Conservation (phyloP, 2,329 filamentous ascomycete species). For the Pseudocercospora cruenta region DNA sequence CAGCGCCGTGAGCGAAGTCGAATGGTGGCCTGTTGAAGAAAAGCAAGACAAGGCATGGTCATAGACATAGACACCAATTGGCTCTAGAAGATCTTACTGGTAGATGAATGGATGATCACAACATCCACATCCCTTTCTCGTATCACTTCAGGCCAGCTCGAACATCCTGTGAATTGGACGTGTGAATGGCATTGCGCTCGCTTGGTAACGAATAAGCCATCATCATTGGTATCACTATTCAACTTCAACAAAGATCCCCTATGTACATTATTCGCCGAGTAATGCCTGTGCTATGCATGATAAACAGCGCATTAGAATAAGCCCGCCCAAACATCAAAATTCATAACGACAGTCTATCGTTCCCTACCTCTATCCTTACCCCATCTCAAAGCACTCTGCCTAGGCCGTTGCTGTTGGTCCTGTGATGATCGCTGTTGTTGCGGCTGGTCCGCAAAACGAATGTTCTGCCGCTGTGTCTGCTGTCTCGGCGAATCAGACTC, state of each 20-base stretch:
- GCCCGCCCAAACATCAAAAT: not conserved
- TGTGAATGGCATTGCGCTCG: not conserved
- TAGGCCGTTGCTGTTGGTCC: conserved; percentile 16
- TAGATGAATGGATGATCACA: not conserved
- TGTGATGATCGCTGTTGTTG: conserved; percentile 7
- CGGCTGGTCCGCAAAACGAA: conserved; percentile 35
- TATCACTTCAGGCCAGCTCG: not conserved
- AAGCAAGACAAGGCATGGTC: not conserved
- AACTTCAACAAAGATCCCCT: not conserved
- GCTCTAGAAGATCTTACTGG: not conserved
- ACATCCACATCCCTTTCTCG: not conserved
- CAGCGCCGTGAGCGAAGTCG: not conserved
- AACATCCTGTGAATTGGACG: not conserved
- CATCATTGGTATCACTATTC: not conserved
- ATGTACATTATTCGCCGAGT: not conserved
- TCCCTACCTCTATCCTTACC: conserved; percentile 34
- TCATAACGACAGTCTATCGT: not conserved
- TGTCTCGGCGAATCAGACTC: conserved; percentile 42
- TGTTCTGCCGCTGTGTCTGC: conserved; percentile 23
- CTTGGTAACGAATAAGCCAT: not conserved
- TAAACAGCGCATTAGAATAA: not conserved
- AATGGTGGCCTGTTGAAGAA: not conserved
- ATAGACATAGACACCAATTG: not conserved
- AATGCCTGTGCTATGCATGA: conserved; percentile 1
- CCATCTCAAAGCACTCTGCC: conserved; percentile 37